Evolutionary conservation across 2,329 filamentous ascomycete genomes (phyloP), one percentile per base, ranked within the genome.

Genomic region (Trichophyton equinum): DNA sequence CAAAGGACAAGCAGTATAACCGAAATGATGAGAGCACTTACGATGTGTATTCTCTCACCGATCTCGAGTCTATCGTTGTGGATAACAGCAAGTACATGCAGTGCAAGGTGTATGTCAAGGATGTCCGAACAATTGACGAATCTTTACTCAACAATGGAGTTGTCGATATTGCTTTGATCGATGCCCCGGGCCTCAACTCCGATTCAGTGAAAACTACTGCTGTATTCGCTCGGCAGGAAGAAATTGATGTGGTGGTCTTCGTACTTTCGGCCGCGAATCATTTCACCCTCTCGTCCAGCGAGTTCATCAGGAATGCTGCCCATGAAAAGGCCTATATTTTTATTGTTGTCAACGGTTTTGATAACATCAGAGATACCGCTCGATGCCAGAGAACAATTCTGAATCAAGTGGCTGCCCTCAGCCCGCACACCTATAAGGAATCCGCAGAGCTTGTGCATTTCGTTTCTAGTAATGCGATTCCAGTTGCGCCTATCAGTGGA

Each of bases 271-370:
- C 94, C 1, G 91, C 92, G 27, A 99, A 99, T 66, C 94, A 99
- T 74, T 97, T 99, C 71, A 99, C 94, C 0, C 85, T 95, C 60
- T 96, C 94, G 0, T 91, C 94, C n/a, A 95, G 89, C 74, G 94
- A 99, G 68, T 99, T 99, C 70, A 96, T 99, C 64, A 88, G 89
- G 79, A 92, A 92, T 58, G 94, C 94, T 1, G 94, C 94, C 0
- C 85, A 92, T 46, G 94, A 99, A 71, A 99, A 99, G 75, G 92
- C 94, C 0, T 99, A 99, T 71, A 91, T 99, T 64, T 99, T 99
- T 73, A 95, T 99, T 74, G 94, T 99, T 13, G 94, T 99, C 66
- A 99, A 99, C 71, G 91, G 92, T 18, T 99, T 91, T 69, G 94
- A 99, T 74, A 87, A 88, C 63, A 97, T 99, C 68, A 82, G 87